A percentile compares a stretch with the other conserved stretches of the same genome.
Evolutionary conservation across 192 early-diverging fungal species (phyloP).

Genomic region (Dissophora ornata): DNA sequence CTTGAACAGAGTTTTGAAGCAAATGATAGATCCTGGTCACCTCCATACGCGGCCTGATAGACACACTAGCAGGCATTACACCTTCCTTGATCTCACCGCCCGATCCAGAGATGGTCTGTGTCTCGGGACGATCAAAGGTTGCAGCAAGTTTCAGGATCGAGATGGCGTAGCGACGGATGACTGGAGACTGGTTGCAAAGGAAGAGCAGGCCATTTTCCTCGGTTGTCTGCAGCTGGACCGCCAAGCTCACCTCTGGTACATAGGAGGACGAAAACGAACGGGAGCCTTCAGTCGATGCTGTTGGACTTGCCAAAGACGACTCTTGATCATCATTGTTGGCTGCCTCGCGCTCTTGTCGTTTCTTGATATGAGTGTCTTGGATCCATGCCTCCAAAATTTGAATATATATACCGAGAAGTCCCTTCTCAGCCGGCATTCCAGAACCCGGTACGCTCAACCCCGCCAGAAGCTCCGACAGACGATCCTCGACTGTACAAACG

Average conservation of each 20-base stretch:
- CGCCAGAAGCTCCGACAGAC: slow-evolving; percentile 55
- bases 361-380: slow-evolving; percentile 48
- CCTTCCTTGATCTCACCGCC: slow-evolving; percentile 29
- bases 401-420: slow-evolving; percentile 74
- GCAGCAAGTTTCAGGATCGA: slow-evolving; percentile 66
- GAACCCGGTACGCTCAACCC: slow-evolving; percentile 26
- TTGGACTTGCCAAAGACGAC: slow-evolving; percentile 29
- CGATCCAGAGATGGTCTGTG: background rate
- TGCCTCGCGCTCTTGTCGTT: slow-evolving; percentile 31
- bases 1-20: slow-evolving; percentile 53
- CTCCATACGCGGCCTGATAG: slow-evolving; percentile 30
- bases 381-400: slow-evolving; percentile 71
- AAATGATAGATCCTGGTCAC: slow-evolving; percentile 33
- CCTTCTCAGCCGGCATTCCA: slow-evolving; percentile 42
- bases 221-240: slow-evolving; percentile 70
- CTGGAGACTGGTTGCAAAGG: slow-evolving; percentile 67
- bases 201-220: slow-evolving; percentile 82
- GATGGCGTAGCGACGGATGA: slow-evolving; percentile 71
- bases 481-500: slow-evolving; percentile 67
- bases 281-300: slow-evolving; percentile 43
- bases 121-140: slow-evolving; percentile 58
- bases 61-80: slow-evolving; percentile 31
- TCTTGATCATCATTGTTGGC: background rate
- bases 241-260: slow-evolving; percentile 52
- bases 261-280: slow-evolving; percentile 45